Conservation (phyloP, 2,329 filamentous ascomycete genomes). For the Pseudocercospora crystallina region DNA sequence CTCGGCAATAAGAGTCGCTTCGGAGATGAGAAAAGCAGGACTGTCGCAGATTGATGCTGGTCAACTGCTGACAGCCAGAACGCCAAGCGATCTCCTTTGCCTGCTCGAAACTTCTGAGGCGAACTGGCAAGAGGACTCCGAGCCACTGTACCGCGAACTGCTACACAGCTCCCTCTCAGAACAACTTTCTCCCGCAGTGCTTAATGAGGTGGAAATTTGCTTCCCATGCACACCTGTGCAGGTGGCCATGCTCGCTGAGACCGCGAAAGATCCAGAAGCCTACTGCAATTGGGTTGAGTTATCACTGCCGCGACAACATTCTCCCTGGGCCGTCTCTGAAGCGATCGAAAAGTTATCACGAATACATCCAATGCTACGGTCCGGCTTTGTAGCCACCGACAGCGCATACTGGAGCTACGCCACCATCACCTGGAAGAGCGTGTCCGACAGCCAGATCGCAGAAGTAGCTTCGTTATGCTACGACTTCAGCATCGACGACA, state of each 20-base stretch:
- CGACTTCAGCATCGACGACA: conserved; percentile 19
- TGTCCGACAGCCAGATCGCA: conserved; percentile 39
- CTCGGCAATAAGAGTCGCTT: conserved; percentile 62
- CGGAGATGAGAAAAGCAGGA: conserved; percentile 59
- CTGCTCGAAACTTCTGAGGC: not conserved
- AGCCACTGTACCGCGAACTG: conserved; percentile 8
- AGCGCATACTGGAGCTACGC: conserved; percentile 51
- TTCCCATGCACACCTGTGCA: conserved; percentile 72
- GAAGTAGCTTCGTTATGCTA: conserved; percentile 15
- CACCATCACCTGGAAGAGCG: conserved; percentile 63
- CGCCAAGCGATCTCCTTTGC: conserved; percentile 33
- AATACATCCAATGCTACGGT: conserved; percentile 67
- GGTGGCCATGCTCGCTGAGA: conserved; percentile 77
- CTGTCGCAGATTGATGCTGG: conserved; percentile 56
- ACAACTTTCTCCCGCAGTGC: not conserved
- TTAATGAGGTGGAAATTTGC: conserved; percentile 38
- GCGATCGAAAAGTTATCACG: conserved; percentile 54
- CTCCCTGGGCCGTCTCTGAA: conserved; percentile 16
- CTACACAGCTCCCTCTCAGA: conserved; percentile 8
- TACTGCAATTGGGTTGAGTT: conserved; percentile 81
- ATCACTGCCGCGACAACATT: conserved; percentile 44
- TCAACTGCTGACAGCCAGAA: conserved; percentile 61
- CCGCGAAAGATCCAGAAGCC: conserved; percentile 55
- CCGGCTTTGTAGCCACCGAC: conserved; percentile 65
- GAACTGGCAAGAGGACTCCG: conserved; percentile 1